Base-by-base conservation (phyloP, 2,329 filamentous ascomycete genomes). In the Arthroderma sp. region DNA sequence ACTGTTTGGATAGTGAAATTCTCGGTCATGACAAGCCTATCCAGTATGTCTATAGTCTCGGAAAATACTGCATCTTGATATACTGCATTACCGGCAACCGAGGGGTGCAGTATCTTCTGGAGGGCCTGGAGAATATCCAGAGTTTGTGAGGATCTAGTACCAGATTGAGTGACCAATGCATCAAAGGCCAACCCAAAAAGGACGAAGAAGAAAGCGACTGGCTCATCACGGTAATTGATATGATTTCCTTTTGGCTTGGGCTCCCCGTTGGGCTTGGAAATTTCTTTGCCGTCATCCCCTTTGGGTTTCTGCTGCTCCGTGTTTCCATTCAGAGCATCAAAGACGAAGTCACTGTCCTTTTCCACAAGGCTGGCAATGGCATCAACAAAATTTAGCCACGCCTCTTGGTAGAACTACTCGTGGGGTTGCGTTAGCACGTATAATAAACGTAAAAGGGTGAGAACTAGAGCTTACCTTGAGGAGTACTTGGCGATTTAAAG, bases 151-250 rank as follows among this genome's bases (percentile, higher is more conserved):
- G 83, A 80, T 31, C 67, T 69, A 22, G 77, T 75, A 11, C 8
- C 32, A 4, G 83, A 81, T 39, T 87, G 80, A 5, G 85, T 86
- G 5, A 89, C 89, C 22, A 98, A 75, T 11, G 93, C 89, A 64
- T 98, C 93, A 54, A 98, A 96, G 0, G 89, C 87, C 46, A 98
- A 81, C 7, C 91, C 91, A 55, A 96, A 98, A 0, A 98, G 74
- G 9, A 98, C 89, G 57, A 98, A 98, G 70, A 98, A 98, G 72
- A 98, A 98, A 0, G 91, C 91, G 1, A 96, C 86, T 0, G 91
- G 91, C 60, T 98, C 91, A 57, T 96, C 89, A 40, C 91, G 84
- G 61, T 98, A 98, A 62, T 96, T 96, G 67, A 98, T 96, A 52
- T 89, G 85, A 40, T 80, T 73, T 3, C 73, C 75, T 59, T 82